Conservation (phyloP, 2,329 filamentous ascomycete genomes). For the Penicillium sp. region DNA sequence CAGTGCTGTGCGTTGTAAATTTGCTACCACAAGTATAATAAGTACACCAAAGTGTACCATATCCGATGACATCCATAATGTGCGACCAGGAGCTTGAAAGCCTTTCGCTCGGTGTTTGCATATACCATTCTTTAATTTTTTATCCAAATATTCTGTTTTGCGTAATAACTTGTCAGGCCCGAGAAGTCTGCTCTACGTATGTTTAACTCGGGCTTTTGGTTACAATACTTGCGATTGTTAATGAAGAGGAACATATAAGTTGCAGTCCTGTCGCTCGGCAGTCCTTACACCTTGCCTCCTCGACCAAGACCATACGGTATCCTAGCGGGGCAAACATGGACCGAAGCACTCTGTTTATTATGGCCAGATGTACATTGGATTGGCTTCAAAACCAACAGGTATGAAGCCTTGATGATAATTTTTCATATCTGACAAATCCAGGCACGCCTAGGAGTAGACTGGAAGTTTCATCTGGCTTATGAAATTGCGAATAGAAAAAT, state of each 20-base stretch:
- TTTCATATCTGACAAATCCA: not conserved
- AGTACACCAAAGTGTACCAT: not conserved
- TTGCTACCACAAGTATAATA: no score
- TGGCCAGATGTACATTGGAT: accelerated
- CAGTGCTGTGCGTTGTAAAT: no score
- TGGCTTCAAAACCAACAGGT: not conserved
- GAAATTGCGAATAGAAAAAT: not conserved
- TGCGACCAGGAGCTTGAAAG: no score
- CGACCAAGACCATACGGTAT: not conserved
- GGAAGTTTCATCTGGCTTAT: not conserved
- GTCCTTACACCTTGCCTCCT: no score
- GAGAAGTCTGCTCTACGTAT: not conserved
- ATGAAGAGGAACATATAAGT: no score
- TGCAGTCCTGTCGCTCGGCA: not conserved
- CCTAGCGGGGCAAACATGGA: not conserved
- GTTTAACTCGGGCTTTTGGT: not conserved
- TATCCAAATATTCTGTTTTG: no score
- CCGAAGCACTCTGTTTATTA: not conserved
- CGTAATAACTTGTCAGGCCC: not conserved
- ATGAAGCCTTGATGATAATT: not conserved
- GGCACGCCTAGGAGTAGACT: not conserved
- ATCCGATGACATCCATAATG: not conserved
- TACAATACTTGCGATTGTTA: not conserved
- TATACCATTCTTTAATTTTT: no score
- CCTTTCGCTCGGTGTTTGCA: no score